Evolutionary conservation across 2,329 filamentous ascomycete species (phyloP), one percentile per base, ranked within the genome.

Genomic region (Talaromyces rugulosus): DNA sequence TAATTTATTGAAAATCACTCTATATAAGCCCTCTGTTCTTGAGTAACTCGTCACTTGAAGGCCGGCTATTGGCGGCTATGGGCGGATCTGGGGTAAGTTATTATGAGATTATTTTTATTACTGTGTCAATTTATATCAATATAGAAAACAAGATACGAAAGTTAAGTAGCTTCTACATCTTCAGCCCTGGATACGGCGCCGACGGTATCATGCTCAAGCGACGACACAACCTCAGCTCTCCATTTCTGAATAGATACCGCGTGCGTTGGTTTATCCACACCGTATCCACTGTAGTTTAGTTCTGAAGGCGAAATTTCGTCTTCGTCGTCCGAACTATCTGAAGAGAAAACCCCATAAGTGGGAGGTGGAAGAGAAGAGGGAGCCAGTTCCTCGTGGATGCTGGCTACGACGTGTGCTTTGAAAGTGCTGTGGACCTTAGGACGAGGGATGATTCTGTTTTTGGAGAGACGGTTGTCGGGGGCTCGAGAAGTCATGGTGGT

Each of bases 281-380:
- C 23, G 5, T 16, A 27, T 12, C 31, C 16, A 33, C 27, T 23
- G 36, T 23, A 18, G n/a, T 34, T 52, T 23, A 33, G 30, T 12
- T 18, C 42, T 33, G 44, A 36, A 58, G 4, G 28, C 44, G 23
- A 31, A 9, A 28, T 58, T n/a, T 55, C 40, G 12, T 51, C 51
- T 27, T 56, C 42, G 1, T 62, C 51, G 11, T 62, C 60, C 7
- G 60, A 62, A 16, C 60, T 56, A 8, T 23, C 30, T 4, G 64
- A 64, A 3, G 66, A 66, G 53, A 70, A 69, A 53, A 70, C 66
- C 2, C 69, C 59, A 51, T 70, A 73, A 23, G 68, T 72, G 18
- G 71, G 67, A 16, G 70, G 69, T 44, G 72, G 72, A 30, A 75
- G 64, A 27, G 65, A 64, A 30, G 72, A 72, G n/a, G 72, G 69